These are phyloP conservation scores for Fragaria vesca DNA, from an alignment of 306 rosid genomes.

Conservation along the genomic window DNA sequence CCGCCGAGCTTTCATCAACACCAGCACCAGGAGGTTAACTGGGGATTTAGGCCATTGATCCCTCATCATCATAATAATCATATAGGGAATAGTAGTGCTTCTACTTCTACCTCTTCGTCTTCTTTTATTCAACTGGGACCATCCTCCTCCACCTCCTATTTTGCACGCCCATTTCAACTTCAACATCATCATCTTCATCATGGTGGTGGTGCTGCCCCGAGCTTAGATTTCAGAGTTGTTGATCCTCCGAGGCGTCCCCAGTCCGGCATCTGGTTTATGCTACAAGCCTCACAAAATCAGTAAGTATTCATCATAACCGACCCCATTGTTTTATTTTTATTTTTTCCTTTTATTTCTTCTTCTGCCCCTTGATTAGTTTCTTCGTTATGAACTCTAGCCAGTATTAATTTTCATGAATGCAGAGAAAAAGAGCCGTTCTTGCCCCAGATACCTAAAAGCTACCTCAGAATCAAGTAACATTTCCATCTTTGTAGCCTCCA, in stretches of 20 bases:
- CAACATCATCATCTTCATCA: conserved; percentile 21
- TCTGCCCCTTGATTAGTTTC: neutral
- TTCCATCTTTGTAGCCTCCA: neutral
- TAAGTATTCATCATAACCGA: conserved; percentile 34
- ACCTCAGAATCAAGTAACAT: conserved; percentile 84
- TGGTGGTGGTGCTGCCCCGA: conserved; percentile 52
- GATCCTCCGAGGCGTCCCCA: conserved; percentile 87
- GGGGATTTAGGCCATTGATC: conserved; percentile 57
- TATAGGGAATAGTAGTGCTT: conserved; percentile 24
- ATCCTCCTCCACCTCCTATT: conserved; percentile 26
- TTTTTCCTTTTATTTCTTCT: neutral
- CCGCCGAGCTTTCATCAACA: conserved; percentile 20
- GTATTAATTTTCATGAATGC: conserved; percentile 34
- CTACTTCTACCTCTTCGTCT: conserved; percentile 37
- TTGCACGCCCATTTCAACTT: conserved; percentile 47
- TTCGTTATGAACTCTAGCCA: conserved; percentile 4
- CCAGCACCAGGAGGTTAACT: conserved; percentile 47
- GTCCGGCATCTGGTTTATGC: conserved; percentile 94
- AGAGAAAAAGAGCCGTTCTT: conserved; percentile 78
- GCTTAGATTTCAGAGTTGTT: conserved; percentile 60
- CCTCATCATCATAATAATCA: conserved; percentile 28
- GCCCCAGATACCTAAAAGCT: conserved; percentile 90
- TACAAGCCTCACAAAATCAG: conserved; percentile 91
- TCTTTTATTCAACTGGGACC: conserved; percentile 46
- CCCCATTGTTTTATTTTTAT: neutral